Evolutionary conservation across 495 filamentous ascomycete genomes (phyloP).

Genomic region (Lasiosphaeriaceae sp.): DNA sequence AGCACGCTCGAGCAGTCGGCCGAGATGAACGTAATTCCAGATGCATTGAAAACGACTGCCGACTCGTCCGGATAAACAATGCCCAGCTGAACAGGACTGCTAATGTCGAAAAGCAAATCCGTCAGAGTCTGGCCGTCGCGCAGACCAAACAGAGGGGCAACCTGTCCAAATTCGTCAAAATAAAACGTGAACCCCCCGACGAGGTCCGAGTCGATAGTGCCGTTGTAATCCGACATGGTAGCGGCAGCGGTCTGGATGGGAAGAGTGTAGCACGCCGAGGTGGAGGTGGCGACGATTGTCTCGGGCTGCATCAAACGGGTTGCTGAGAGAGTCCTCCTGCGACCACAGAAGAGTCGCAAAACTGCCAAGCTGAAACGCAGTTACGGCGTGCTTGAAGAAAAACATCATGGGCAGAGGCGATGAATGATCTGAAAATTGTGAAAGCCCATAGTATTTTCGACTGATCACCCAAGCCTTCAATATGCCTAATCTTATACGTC

Average conservation of each 20-base stretch:
- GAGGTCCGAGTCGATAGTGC: background rate
- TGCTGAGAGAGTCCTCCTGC: background rate
- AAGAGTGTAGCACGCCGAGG: background rate
- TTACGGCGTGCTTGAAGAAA: too few species aligned
- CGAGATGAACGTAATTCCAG: background rate
- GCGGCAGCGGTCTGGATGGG: background rate
- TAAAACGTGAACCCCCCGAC: background rate
- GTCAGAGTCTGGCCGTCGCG: background rate
- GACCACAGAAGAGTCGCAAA: background rate
- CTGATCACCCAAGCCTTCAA: too few species aligned
- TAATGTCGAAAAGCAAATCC: background rate
- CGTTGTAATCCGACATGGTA: background rate
- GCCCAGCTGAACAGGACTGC: background rate
- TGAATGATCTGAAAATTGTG: too few species aligned
- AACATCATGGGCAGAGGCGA: too few species aligned
- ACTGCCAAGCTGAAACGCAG: too few species aligned
- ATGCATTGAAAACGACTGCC: background rate
- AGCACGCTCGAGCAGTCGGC: background rate
- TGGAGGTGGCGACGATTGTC: background rate
- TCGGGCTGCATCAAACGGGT: background rate
- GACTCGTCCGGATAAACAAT: background rate
- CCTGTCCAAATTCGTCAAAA: background rate
- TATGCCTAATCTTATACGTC: too few species aligned
- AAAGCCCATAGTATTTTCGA: too few species aligned
- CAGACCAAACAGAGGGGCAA: background rate